phyloP scores from a whole-genome alignment of 169 alveolate species.

The Plasmodium reichenowi region DNA sequence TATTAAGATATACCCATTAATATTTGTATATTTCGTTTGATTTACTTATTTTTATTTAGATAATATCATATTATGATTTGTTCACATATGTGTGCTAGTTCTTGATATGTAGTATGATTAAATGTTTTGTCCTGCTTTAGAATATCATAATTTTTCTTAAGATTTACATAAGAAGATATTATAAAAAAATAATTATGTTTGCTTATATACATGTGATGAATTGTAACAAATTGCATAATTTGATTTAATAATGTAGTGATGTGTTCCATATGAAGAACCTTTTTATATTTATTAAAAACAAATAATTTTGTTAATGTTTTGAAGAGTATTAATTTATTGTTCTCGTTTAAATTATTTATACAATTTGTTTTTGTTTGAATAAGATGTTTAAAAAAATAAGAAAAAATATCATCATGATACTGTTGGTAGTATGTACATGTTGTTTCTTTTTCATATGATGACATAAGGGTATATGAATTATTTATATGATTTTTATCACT shows the following conservation, averaged over 20 bases:
- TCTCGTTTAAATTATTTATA: background rate
- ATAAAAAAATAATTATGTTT: slow-evolving; percentile 1
- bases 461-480: too few relatives aligned
- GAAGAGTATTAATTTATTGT: background rate
- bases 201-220: slow-evolving; percentile 1
- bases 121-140: background rate
- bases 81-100: too few relatives aligned
- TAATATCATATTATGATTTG: too few relatives aligned
- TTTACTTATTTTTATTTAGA: too few relatives aligned
- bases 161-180: background rate
- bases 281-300: slow-evolving; percentile 1
- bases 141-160: background rate
- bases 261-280: background rate
- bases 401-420: background rate
- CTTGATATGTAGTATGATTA: background rate
- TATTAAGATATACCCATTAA: too few relatives aligned
- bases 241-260: background rate
- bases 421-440: too few relatives aligned
- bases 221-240: background rate
- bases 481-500: too few relatives aligned
- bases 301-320: background rate
- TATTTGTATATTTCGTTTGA: too few relatives aligned
- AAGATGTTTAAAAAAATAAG: background rate
- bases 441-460: too few relatives aligned
- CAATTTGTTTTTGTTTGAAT: background rate